Evolutionary conservation across 495 filamentous ascomycete genomes (phyloP), one percentile per base, ranked within the genome.

Genomic region (Clavariopsis aquatica): DNA sequence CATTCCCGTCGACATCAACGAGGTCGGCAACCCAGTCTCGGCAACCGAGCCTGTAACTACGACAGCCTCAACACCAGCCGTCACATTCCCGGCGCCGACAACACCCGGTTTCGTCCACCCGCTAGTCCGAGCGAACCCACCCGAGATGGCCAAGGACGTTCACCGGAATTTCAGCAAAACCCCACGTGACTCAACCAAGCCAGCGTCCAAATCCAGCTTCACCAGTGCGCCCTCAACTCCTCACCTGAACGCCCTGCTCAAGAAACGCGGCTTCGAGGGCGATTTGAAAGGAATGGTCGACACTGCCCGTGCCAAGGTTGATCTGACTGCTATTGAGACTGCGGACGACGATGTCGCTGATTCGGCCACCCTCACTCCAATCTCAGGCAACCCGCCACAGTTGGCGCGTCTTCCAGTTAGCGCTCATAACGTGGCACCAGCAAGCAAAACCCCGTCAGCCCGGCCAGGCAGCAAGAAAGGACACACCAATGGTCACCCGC

Each of bases 191-290:
- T 24, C 29, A 22, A 17, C 19, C 0, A 49, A 47, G 31, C 49
- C 45, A 7, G n/a, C 17, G 15, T 10, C 59, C 54, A 19, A 56
- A 56, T 13, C 22, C 38, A 26, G 55, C 76, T 7, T 90, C 65
- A 75, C 79, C 24, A 82, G 82, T 20, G 90, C 90, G 13, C 77
- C 85, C 15, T 83, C 84, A n/a, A 86, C 86, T 2, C 92, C 92
- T 7, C 83, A 91, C 73, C 80, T 96, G 13, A 92, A 90, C 31
- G 82, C 83, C 12, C 73, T 91, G 57, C 82, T 93, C 77, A 79
- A 84, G 54, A 84, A 81, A 60, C 82, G 80, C 66, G 90, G 87
- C 31, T 81, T 87, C 58, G 77, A 52, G 17, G 69, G 69, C 46
- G 49, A 71, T 51, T 60, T 65, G 19, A 68, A 71, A 31, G 20